These are phyloP conservation scores for Calonectria pteridis DNA, from an alignment of 2,329 filamentous ascomycete species.

Conservation along the genomic window DNA sequence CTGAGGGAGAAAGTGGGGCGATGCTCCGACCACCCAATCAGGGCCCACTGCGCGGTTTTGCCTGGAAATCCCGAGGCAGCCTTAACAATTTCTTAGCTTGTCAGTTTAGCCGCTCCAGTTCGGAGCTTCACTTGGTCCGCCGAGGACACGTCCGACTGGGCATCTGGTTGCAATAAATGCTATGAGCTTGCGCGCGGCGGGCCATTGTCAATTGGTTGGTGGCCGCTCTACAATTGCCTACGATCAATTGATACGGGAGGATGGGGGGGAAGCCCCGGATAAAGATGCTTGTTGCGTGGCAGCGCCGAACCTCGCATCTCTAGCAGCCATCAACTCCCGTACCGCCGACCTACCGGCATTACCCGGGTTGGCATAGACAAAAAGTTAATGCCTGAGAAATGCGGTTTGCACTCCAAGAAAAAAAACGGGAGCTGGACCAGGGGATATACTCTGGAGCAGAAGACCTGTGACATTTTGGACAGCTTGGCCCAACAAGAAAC, in stretches of 20 bases:
- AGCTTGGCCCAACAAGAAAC: constrained; percentile 35
- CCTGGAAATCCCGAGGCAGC: constrained; percentile 54
- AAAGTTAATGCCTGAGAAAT: constrained; percentile 43
- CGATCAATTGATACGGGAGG: constrained; percentile 34
- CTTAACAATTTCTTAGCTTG: constrained; percentile 53
- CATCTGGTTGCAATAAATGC: neutral
- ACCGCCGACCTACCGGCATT: constrained; percentile 47
- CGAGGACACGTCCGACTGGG: constrained; percentile 34
- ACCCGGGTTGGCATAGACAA: constrained; percentile 39
- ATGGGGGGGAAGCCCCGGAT: constrained; percentile 19
- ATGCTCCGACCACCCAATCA: constrained; percentile 52
- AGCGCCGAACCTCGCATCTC: constrained; percentile 37
- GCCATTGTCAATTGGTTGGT: constrained; percentile 19
- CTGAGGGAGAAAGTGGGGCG: constrained; percentile 56
- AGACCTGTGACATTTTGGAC: constrained; percentile 11
- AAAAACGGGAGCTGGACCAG: constrained; percentile 20
- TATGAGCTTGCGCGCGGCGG: neutral
- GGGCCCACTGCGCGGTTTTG: constrained; percentile 51
- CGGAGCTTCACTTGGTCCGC: constrained; percentile 41
- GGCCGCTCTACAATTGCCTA: neutral
- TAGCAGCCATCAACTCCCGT: constrained; percentile 39
- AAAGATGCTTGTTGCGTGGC: constrained; percentile 18
- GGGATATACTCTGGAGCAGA: constrained; percentile 15
- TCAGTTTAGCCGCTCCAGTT: constrained; percentile 38
- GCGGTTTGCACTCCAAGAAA: constrained; percentile 15